Conservation (phyloP, 208 protist species). For the Naegleria lovaniensis region DNA sequence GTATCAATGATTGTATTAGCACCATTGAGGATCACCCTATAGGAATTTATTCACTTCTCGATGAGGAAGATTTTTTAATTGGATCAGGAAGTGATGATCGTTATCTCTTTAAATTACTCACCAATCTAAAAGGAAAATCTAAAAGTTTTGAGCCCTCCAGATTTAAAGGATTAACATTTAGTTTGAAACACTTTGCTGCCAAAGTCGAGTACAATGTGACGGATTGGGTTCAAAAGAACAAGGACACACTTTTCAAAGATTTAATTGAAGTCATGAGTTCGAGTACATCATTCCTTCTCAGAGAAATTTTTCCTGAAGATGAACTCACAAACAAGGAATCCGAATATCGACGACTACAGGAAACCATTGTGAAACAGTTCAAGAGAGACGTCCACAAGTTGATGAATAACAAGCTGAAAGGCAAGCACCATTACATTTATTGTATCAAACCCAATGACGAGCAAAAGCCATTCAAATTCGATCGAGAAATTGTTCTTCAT, state of each 20-base stretch:
- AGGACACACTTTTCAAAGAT: constrained; percentile 60
- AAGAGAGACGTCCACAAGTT: background rate
- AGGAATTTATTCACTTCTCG: constrained; percentile 75
- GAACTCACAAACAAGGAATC: background rate
- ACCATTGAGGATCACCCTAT: constrained; percentile 48
- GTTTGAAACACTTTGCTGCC: constrained; percentile 72
- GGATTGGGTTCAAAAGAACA: constrained; percentile 83
- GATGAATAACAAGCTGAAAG: background rate
- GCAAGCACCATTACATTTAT: background rate
- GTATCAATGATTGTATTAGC: constrained; percentile 38
- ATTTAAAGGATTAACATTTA: constrained; percentile 37
- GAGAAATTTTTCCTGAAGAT: constrained; percentile 35
- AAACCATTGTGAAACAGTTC: constrained; percentile 36
- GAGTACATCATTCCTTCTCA: background rate
- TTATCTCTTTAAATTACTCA: constrained; percentile 56
- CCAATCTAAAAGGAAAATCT: constrained; percentile 58
- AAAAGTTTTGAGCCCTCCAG: constrained; percentile 47
- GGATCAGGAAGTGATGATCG: constrained; percentile 57
- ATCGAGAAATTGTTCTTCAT: background rate
- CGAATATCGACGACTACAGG: background rate
- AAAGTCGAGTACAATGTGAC: constrained; percentile 71
- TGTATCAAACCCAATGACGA: constrained; percentile 6
- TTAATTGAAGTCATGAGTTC: constrained; percentile 42
- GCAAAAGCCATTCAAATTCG: background rate
- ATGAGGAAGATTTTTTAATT: constrained; percentile 72